Conservation (phyloP, 768 basidiomycete species). For the Hydnomerulius pinastri region DNA sequence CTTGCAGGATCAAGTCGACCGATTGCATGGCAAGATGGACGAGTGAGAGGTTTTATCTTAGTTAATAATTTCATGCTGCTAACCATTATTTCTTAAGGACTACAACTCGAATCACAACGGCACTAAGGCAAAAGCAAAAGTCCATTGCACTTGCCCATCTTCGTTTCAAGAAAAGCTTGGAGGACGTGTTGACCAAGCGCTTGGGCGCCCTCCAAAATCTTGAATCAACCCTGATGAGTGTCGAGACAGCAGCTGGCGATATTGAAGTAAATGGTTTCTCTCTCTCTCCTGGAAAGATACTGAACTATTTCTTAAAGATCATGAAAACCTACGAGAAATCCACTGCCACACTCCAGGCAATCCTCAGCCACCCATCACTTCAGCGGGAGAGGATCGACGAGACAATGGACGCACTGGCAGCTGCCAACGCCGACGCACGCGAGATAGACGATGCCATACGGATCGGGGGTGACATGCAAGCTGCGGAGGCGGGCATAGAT, state of each 20-base stretch:
- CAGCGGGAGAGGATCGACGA: constrained; percentile 77
- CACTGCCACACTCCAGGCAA: constrained; percentile 69
- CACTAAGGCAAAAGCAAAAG: constrained; percentile 72
- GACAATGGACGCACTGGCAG: constrained; percentile 86
- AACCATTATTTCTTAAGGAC: constrained; percentile 46
- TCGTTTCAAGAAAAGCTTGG: constrained; percentile 78
- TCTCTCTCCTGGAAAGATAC: neutral
- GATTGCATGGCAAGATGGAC: constrained; percentile 69
- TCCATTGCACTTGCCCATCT: constrained; percentile 72
- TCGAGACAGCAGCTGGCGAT: constrained; percentile 89
- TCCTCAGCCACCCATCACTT: constrained; percentile 80
- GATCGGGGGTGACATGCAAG: constrained; percentile 62
- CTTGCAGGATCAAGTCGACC: constrained; percentile 68
- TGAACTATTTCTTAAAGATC: constrained; percentile 50
- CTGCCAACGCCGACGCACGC: constrained; percentile 76
- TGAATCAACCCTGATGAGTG: constrained; percentile 72
- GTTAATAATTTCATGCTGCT: neutral
- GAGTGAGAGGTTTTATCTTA: constrained; percentile 47
- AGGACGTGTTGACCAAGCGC: constrained; percentile 76
- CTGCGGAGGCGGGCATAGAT: constrained; percentile 46
- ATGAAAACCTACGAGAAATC: constrained; percentile 86
- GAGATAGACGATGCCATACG: constrained; percentile 82
- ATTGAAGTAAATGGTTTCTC: constrained; percentile 65
- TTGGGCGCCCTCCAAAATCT: constrained; percentile 73
- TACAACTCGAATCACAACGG: constrained; percentile 61